These are phyloP conservation scores for Gypsophila paniculata DNA, from an alignment of 179 eudicot genomes.

Conservation along the genomic window DNA sequence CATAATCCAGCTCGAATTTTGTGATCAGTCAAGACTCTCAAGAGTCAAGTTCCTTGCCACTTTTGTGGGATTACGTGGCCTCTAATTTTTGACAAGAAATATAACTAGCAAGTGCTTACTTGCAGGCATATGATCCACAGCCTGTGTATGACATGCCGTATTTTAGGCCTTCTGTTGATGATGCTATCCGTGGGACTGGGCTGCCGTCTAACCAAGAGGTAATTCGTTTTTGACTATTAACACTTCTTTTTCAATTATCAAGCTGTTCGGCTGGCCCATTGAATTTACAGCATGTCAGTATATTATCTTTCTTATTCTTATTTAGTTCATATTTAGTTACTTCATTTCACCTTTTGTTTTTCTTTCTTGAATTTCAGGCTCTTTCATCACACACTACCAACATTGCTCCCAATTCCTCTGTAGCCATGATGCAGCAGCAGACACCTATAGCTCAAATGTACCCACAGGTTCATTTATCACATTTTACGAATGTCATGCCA, in stretches of 20 bases:
- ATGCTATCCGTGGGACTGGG: conserved; percentile 52
- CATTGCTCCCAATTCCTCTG: conserved; percentile 49
- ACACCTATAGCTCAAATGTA: conserved; percentile 73
- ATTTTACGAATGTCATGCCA: conserved; percentile 72
- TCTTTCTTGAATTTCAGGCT: conserved; percentile 34
- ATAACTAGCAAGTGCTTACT: conserved; percentile 2
- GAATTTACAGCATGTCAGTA: not conserved
- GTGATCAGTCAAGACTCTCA: not conserved
- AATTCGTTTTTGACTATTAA: conserved; percentile 10
- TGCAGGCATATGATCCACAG: conserved; percentile 77
- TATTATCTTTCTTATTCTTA: not conserved
- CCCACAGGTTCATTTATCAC: conserved; percentile 78
- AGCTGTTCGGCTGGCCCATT: not conserved
- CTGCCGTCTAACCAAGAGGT: conserved; percentile 75
- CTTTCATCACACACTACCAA: conserved; percentile 49
- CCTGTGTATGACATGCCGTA: conserved; percentile 61
- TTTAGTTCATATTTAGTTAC: not conserved
- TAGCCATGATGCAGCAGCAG: conserved; percentile 77
- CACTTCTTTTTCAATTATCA: not conserved
- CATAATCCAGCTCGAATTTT: conserved; percentile 7
- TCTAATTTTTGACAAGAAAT: not conserved
- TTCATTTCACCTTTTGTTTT: not conserved
- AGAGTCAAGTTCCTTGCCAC: not conserved
- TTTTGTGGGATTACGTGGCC: not conserved
- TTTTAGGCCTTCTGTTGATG: conserved; percentile 65